Conservation (phyloP, 768 basidiomycete genomes). For the Rhizopogon vinicolor region DNA sequence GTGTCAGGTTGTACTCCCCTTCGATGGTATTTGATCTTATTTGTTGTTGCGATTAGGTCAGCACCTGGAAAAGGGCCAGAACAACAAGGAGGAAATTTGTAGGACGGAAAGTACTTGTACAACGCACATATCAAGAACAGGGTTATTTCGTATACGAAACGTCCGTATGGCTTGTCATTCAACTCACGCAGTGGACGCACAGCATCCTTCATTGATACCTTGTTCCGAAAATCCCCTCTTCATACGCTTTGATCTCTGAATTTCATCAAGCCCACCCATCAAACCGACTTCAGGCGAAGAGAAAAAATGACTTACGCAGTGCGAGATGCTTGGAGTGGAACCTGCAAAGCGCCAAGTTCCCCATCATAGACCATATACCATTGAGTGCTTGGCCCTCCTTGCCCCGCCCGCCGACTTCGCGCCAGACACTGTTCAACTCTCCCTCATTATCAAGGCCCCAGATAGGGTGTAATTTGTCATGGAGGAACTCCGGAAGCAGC, state of each 20-base stretch:
- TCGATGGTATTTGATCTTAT: too few species aligned
- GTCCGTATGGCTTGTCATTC: too few species aligned
- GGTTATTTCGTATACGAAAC: too few species aligned
- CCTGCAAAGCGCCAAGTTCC: constrained; percentile 56
- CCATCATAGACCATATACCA: constrained; percentile 57
- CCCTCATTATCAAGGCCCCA: constrained; percentile 30
- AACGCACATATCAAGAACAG: too few species aligned
- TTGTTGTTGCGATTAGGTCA: too few species aligned
- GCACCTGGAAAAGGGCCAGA: too few species aligned
- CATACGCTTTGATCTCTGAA: constrained; percentile 66
- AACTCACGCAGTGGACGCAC: neutral
- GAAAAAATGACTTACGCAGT: constrained; percentile 43
- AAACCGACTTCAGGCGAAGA: neutral
- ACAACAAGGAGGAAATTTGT: too few species aligned
- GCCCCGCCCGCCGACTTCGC: constrained; percentile 41
- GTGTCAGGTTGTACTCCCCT: too few species aligned
- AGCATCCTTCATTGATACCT: constrained; percentile 14
- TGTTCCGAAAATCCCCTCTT: constrained; percentile 40
- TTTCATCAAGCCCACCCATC: neutral
- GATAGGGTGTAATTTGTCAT: constrained; percentile 15
- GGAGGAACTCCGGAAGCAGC: constrained; percentile 14
- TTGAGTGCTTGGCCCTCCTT: constrained; percentile 10
- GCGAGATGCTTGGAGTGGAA: constrained; percentile 68
- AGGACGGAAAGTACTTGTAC: too few species aligned
- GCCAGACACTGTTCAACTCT: constrained; percentile 28